A percentile compares a stretch with the other conserved stretches of the same genome.
Evolutionary conservation across 805 yeast species (phyloP).

Genomic region (Barnettozyma botsteinii): DNA sequence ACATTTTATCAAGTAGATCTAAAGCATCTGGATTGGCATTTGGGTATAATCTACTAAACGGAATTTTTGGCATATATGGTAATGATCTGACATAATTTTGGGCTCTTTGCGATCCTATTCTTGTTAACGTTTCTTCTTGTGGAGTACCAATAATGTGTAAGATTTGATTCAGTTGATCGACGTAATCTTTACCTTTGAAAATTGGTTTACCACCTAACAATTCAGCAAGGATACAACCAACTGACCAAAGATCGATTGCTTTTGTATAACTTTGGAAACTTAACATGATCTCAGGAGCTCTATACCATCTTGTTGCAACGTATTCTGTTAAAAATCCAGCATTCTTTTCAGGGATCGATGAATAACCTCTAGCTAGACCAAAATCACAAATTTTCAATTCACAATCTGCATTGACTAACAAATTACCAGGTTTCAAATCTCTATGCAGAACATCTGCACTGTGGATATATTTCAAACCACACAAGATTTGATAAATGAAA

Average conservation of each 20-base stretch:
- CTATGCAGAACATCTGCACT: constrained; percentile 90
- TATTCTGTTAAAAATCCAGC: constrained; percentile 95
- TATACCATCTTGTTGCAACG: constrained; percentile 97
- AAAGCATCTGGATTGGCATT: constrained; percentile 82
- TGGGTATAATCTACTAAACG: constrained; percentile 70
- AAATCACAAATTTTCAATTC: constrained; percentile 95
- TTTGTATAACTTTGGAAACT: constrained; percentile 92
- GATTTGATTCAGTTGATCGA: constrained; percentile 88
- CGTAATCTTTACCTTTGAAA: constrained; percentile 93
- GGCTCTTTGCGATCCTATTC: constrained; percentile 82
- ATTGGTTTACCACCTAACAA: constrained; percentile 85
- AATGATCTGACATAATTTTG: constrained; percentile 85
- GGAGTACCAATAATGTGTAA: constrained; percentile 91
- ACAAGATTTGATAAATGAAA: constrained; percentile 84
- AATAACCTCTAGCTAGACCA: constrained; percentile 90
- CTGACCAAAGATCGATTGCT: constrained; percentile 97
- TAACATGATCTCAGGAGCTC: constrained; percentile 97
- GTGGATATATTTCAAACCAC: constrained; percentile 87
- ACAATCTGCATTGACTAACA: constrained; percentile 92
- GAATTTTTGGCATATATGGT: constrained; percentile 76
- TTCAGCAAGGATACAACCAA: constrained; percentile 95
- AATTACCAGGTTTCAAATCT: constrained; percentile 90
- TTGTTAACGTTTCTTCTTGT: constrained; percentile 55
- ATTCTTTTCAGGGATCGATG: constrained; percentile 74
- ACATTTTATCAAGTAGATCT: constrained; percentile 70